Conservation (phyloP, 2,329 filamentous ascomycete species). For the Pseudogymnoascus sp. region DNA sequence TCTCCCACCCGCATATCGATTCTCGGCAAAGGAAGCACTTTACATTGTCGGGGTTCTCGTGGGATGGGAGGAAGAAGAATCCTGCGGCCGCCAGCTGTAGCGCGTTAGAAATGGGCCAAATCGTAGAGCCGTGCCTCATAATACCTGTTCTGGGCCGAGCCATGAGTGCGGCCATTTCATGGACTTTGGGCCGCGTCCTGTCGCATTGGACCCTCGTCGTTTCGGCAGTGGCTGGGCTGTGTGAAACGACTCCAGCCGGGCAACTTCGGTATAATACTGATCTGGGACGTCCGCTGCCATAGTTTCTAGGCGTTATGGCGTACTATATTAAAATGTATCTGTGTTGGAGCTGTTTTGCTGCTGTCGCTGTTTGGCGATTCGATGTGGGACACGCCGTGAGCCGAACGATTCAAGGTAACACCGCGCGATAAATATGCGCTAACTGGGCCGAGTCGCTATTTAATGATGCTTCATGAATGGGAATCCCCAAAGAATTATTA, state of each 20-base stretch:
- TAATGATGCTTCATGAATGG: background rate
- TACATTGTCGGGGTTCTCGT: constrained; percentile 75
- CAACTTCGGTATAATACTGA: constrained; percentile 58
- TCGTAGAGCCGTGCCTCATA: background rate
- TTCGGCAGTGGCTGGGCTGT: constrained; percentile 55
- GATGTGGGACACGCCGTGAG: background rate
- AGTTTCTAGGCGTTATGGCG: background rate
- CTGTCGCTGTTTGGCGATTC: constrained; percentile 3
- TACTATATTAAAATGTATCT: background rate
- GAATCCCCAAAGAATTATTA: background rate
- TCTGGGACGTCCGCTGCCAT: constrained; percentile 33
- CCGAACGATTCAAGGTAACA: background rate
- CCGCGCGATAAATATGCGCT: background rate
- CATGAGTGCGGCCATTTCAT: constrained; percentile 72
- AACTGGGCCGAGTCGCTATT: background rate
- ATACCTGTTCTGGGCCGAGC: constrained; percentile 58
- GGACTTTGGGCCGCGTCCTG: constrained; percentile 49
- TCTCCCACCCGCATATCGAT: constrained; percentile 86
- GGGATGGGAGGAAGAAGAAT: constrained; percentile 78
- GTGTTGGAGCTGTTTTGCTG: background rate
- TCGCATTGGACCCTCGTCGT: constrained; percentile 61
- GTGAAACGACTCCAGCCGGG: constrained; percentile 75
- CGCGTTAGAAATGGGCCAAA: constrained; percentile 14
- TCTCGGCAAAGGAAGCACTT: constrained; percentile 82
- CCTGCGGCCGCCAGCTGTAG: constrained; percentile 78